A percentile compares a stretch with the other conserved stretches of the same genome.
Evolutionary conservation across 2,329 filamentous ascomycete genomes (phyloP).

Genomic region (Verticillium nubilum): DNA sequence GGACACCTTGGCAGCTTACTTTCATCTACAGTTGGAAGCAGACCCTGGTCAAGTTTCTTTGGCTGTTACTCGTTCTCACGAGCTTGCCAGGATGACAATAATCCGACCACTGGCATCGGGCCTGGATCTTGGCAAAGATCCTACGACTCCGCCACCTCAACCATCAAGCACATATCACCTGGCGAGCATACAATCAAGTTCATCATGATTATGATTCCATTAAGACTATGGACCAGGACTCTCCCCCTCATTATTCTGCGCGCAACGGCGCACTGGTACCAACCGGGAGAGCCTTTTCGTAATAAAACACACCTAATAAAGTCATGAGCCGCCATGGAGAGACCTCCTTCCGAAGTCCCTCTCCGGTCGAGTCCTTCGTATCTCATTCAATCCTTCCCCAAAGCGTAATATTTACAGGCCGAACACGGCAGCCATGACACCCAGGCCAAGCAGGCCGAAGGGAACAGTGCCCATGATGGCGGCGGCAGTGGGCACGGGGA

Average conservation of each 20-base stretch:
- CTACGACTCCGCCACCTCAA: neutral
- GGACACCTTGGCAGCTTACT: neutral
- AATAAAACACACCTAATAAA: neutral
- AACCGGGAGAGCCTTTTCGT: neutral
- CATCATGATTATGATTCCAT: neutral
- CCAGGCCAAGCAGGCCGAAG: neutral
- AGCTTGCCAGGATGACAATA: too few species aligned
- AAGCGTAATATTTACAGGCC: neutral
- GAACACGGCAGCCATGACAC: neutral
- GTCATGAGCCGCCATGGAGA: neutral
- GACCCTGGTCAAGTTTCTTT: neutral
- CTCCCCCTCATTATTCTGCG: neutral
- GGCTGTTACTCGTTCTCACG: neutral
- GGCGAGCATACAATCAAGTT: too few species aligned
- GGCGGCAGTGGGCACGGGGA: slow-evolving; percentile 1
- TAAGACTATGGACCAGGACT: neutral
- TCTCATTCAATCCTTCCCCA: too few species aligned
- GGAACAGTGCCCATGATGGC: neutral
- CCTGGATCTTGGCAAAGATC: too few species aligned
- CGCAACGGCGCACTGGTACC: neutral
- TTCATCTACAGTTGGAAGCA: neutral
- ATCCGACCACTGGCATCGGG: too few species aligned
- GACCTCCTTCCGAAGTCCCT: neutral
- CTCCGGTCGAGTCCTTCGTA: too few species aligned
- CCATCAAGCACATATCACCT: neutral